phyloP scores from a whole-genome alignment of 2,329 filamentous ascomycete species.

The Alternaria brassicae region DNA sequence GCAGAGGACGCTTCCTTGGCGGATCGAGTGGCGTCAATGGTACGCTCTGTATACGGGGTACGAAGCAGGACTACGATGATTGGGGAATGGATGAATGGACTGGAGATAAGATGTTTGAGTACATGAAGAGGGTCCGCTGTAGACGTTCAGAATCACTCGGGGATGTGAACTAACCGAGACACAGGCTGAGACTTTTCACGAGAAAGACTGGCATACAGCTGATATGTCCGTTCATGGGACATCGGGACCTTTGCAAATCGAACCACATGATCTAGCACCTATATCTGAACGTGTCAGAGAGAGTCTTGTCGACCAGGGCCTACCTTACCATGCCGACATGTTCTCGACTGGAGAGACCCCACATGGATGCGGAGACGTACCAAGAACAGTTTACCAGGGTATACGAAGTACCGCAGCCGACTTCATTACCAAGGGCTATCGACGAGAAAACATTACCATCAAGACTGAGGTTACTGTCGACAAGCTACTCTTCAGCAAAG shows the following conservation, averaged over 20 bases:
- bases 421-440: conserved; percentile 53
- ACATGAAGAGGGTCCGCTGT: conserved; percentile 59
- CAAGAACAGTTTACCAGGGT: conserved; percentile 42
- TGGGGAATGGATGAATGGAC: conserved; percentile 64
- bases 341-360: conserved; percentile 57
- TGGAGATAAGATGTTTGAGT: conserved; percentile 64
- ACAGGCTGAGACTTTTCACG: conserved; percentile 63
- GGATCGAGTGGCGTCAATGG: conserved; percentile 61
- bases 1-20: conserved; percentile 59
- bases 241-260: conserved; percentile 61
- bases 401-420: conserved; percentile 40
- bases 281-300: conserved; percentile 64
- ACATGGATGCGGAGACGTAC: conserved; percentile 42
- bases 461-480: conserved; percentile 43
- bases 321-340: conserved; percentile 66
- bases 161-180: background rate
- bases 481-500: conserved; percentile 58
- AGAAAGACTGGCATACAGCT: conserved; percentile 64
- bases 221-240: conserved; percentile 55
- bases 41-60: conserved; percentile 59
- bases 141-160: fast-evolving
- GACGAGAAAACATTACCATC: conserved; percentile 47
- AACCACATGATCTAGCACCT: conserved; percentile 65
- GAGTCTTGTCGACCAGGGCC: conserved; percentile 62
- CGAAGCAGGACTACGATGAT: conserved; percentile 61